Percentiles rank a stretch among this genome's conserved stretches.
Conservation (phyloP, 192 early-diverging fungal genomes). For the Irineochytrium annulatum region DNA sequence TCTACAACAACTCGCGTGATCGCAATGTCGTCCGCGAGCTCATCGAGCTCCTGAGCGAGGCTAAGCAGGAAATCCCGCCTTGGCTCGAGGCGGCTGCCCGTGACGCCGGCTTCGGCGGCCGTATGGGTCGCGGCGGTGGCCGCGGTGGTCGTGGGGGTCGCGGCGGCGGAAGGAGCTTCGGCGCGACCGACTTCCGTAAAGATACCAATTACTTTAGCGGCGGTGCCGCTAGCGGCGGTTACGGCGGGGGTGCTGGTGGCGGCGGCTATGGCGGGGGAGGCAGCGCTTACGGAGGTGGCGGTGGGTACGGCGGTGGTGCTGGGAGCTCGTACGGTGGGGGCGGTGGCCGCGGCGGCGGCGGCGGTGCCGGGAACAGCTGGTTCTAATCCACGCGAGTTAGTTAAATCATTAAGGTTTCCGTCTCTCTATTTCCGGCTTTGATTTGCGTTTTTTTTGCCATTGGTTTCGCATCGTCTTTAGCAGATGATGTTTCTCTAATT, state of each 20-base stretch:
- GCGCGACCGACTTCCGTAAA: slow-evolving; percentile 34
- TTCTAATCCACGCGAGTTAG: too few relatives aligned
- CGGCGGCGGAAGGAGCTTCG: slow-evolving; percentile 32
- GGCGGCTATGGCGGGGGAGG: slow-evolving; percentile 19
- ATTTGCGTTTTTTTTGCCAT: too few relatives aligned
- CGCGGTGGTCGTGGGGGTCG: slow-evolving; percentile 32
- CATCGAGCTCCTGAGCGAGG: slow-evolving; percentile 83
- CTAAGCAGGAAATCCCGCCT: slow-evolving; percentile 87
- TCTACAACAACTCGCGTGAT: slow-evolving; percentile 86
- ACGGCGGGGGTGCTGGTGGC: slow-evolving; percentile 20
- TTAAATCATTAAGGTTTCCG: too few relatives aligned
- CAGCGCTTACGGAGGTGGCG: slow-evolving; percentile 28
- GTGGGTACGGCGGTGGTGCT: slow-evolving; percentile 13
- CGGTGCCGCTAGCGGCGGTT: slow-evolving; percentile 15
- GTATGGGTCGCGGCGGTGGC: slow-evolving; percentile 54
- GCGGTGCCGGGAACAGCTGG: slow-evolving; percentile 19
- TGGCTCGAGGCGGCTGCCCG: slow-evolving; percentile 65
- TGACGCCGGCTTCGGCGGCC: slow-evolving; percentile 40
- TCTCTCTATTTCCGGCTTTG: too few relatives aligned
- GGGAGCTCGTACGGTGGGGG: slow-evolving; percentile 21
- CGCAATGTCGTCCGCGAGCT: slow-evolving; percentile 79
- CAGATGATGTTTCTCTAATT: too few relatives aligned
- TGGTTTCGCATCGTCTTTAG: too few relatives aligned
- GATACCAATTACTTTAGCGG: slow-evolving; percentile 11
- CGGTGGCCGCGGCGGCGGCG: slow-evolving; percentile 4